A percentile compares a stretch with the other conserved stretches of the same genome.
Conservation (phyloP, 768 basidiomycete genomes). For the Boletus barrowsii region DNA sequence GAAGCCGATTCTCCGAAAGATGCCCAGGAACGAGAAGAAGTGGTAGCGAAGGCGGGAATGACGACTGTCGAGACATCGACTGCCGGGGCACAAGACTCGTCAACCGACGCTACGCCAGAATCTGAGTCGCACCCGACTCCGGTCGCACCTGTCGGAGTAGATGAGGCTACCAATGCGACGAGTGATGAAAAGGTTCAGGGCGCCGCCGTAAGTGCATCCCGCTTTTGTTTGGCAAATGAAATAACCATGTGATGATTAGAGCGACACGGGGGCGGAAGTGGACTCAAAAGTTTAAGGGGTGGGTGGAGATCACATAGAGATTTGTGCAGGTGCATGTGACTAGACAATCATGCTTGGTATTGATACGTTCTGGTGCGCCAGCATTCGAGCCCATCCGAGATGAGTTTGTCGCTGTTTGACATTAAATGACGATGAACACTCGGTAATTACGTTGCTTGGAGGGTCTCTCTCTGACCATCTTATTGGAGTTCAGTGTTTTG, state of each 20-base stretch:
- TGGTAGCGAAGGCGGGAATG: conserved; percentile 5
- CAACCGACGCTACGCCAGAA: neutral
- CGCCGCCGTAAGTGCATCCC: conserved; percentile 15
- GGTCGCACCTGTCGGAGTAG: neutral
- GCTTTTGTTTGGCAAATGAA: neutral
- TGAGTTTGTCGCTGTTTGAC: no score
- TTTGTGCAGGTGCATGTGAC: neutral
- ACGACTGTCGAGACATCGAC: neutral
- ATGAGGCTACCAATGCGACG: conserved; percentile 3
- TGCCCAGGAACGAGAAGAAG: conserved; percentile 28
- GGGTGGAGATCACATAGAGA: conserved; percentile 5
- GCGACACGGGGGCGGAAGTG: neutral
- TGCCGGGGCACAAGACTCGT: neutral
- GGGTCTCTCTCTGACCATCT: no score
- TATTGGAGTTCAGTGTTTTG: no score
- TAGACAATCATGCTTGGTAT: neutral
- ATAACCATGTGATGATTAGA: conserved; percentile 7
- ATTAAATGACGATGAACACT: no score
- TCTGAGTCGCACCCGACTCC: conserved; percentile 1
- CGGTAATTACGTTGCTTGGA: no score
- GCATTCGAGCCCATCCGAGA: no score
- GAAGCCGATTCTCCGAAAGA: conserved; percentile 31
- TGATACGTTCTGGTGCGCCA: no score
- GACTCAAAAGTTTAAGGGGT: conserved; percentile 9
- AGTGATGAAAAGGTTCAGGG: conserved; percentile 4